Base-by-base conservation (phyloP, 371 early-diverging fungal genomes). In the Batrachochytrium dendrobatidis region DNA sequence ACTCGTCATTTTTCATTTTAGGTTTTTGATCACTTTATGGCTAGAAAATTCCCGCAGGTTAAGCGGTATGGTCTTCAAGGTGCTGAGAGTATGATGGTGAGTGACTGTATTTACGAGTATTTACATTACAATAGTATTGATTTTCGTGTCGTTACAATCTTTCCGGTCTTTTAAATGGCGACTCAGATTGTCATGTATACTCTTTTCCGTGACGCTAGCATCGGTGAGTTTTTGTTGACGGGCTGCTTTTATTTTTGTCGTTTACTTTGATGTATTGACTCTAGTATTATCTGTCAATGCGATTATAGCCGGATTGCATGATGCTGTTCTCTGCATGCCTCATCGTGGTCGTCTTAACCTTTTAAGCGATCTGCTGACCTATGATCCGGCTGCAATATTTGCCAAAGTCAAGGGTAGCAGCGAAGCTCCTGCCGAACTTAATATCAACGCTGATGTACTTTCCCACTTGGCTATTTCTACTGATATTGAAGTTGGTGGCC, bases 61-160 rank as follows among this genome's bases (percentile, higher is more conserved):
- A 96, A 96, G 74, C 82, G 98, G 18, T 97, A 95, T 61, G 97
- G 98, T 17, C 71, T 97, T 18, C 95, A 97, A 68, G 98, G 98
- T 20, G 92, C 90, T n/a, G 98, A 97, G 69, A 85, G 87, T 60
- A 92, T 95, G 87, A 91, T 95, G 83, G 86, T 92, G 0, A 25
- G 34, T 20, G 45, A n/a, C n/a, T n/a, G n/a, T n/a, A n/a, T n/a
- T n/a, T n/a, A 56, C 22, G 10, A n/a, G n/a, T n/a, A n/a, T n/a
- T n/a, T n/a, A n/a, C n/a, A n/a, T n/a, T n/a, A n/a, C n/a, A n/a
- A 28, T 35, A 51, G 24, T 50, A 43, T 50, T 55, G 17, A 25
- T 50, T 22, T 39, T 17, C 28, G 15, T 29, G 28, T n/a, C 25
- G 50, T 49, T 49, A 25, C 25, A n/a, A 29, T 49, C 25, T 10